Evolutionary conservation across 164 flowering plant species (phyloP), one percentile per base, ranked within the genome.

Genomic region (Liquidambar formosana): DNA sequence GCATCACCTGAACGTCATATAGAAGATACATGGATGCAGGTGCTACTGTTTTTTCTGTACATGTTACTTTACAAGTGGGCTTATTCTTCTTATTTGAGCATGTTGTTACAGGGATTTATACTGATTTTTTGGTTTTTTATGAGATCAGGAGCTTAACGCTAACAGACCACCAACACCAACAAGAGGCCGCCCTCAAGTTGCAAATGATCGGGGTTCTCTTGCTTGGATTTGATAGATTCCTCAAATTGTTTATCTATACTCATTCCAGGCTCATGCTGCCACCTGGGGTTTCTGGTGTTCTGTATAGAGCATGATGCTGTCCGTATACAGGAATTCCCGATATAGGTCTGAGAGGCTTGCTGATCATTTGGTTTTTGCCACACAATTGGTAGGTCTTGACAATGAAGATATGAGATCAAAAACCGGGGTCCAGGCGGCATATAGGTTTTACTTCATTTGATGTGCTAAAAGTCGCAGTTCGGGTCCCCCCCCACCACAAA

Each of bases 1-100:
- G 68, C 90, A 49, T 93, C 98, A 21, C 97, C 99, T 2, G 97
- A 93, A 67, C 91, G 86, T 46, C 99, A 92, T 64, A 84, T 86
- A 65, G 99, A 96, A 68, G 98, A 93, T 72, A 93, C 98, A 38
- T 96, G 98, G 99, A 96, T 96, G 99, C 99, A 96, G 97, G 99
- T 94, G 47, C 54, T 27, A 11, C 43, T 57, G 12, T 13, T 51
- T 64, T 71, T 38, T 4, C 19, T n/a, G 19, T 63, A 5, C 14
- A 26, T 19, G 14, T 65, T 43, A 43, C 27, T 23, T 14, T 43
- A 9, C 12, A 1, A 18, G 10, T 22, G 5, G 5, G 0, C n/a
- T 49, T 44, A 19, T 47, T 23, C 41, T 56, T n/a, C 19, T 18
- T 23, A 22, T 10, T 56, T 12, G 16, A 28, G 28, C 26, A 58